Conservation (phyloP, 257 asterid species). For the Solanum ossicruentum region DNA sequence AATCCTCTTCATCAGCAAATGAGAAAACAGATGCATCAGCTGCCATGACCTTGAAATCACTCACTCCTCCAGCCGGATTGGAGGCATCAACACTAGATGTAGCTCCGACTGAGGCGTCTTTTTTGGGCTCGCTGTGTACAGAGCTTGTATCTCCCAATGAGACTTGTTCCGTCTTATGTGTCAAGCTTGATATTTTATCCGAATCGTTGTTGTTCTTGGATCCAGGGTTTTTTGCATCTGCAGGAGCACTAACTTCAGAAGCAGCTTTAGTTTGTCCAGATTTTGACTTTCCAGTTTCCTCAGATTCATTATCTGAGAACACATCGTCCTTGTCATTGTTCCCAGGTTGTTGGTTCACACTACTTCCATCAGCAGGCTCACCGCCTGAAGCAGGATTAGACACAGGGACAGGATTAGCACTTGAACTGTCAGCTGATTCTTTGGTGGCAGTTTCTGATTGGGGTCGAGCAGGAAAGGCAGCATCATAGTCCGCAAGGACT, state of each 20-base stretch:
- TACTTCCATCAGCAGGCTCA: constrained; percentile 17
- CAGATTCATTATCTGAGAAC: constrained; percentile 54
- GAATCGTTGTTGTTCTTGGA: constrained; percentile 14
- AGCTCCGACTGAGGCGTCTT: constrained; percentile 22
- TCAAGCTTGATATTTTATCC: constrained; percentile 24
- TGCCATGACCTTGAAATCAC: constrained; percentile 86
- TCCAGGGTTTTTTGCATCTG: constrained; percentile 8
- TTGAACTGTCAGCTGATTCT: constrained; percentile 21
- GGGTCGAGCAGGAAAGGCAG: constrained; percentile 25
- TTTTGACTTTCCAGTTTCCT: constrained; percentile 30
- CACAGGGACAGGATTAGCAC: constrained; percentile 15
- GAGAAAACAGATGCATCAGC: constrained; percentile 96
- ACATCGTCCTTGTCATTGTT: constrained; percentile 41
- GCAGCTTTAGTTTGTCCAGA: constrained; percentile 15
- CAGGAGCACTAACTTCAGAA: constrained; percentile 12
- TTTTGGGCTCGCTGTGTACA: constrained; percentile 24
- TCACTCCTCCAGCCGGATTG: constrained; percentile 37
- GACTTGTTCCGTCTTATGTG: constrained; percentile 37
- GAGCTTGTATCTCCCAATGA: constrained; percentile 36
- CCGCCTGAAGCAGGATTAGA: constrained; percentile 22
- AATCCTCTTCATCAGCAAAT: constrained; percentile 91
- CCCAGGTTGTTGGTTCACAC: constrained; percentile 18
- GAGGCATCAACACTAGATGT: constrained; percentile 6
- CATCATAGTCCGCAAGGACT: constrained; percentile 65
- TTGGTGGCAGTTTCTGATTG: constrained; percentile 23